These are phyloP conservation scores for Colletotrichum sublineola DNA, from an alignment of 2,329 filamentous ascomycete genomes.

Conservation along the genomic window DNA sequence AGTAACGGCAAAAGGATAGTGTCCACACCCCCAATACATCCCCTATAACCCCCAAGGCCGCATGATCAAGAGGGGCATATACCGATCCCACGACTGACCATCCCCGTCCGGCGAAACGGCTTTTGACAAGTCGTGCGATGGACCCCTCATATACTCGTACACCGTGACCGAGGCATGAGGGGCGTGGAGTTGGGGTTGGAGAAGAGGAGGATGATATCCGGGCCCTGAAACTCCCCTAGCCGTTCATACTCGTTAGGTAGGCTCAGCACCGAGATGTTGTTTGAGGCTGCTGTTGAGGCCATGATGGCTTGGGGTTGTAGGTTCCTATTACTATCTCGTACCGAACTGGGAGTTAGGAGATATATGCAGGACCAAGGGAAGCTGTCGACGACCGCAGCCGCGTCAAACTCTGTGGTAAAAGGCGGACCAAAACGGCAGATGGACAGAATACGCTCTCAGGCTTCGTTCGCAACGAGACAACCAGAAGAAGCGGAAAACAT, in stretches of 20 bases:
- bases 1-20: constrained; percentile 42
- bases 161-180: constrained; percentile 44
- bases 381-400: constrained; percentile 47
- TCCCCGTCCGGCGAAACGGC: constrained; percentile 45
- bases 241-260: constrained; percentile 44
- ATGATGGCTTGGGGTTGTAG: constrained; percentile 46
- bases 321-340: not conserved
- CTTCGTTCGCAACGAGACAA: not conserved
- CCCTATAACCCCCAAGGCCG: constrained; percentile 44
- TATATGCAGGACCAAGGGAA: constrained; percentile 48
- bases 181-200: constrained; percentile 39
- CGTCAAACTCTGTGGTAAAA: constrained; percentile 45
- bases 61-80: constrained; percentile 44
- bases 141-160: constrained; percentile 45
- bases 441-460: constrained; percentile 37
- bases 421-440: constrained; percentile 40
- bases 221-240: constrained; percentile 48
- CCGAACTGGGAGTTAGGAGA: not conserved
- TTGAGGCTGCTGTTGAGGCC: constrained; percentile 43
- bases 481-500: constrained; percentile 36
- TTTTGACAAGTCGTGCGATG: constrained; percentile 46
- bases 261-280: constrained; percentile 37
- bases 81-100: constrained; percentile 46
- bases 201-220: constrained; percentile 47
- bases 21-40: constrained; percentile 29